These are phyloP conservation scores for Barnettozyma sucrosica DNA, from an alignment of 805 yeast species.

Conservation along the genomic window DNA sequence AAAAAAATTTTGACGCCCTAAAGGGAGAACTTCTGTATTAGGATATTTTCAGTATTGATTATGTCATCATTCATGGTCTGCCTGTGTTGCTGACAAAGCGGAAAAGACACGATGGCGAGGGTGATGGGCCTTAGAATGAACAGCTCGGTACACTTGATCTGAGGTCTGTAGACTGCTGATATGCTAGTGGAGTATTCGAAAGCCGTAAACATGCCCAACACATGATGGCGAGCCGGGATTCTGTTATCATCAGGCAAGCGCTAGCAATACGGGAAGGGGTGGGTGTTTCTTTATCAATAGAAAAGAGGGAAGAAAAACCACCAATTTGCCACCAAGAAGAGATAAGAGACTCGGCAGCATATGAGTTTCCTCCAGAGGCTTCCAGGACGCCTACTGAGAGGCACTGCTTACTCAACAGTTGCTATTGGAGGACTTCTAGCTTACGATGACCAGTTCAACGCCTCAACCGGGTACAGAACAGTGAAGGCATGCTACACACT, in stretches of 20 bases:
- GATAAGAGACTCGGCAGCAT: not conserved
- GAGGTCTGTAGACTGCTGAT: no score
- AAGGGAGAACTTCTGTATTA: not conserved
- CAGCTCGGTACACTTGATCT: no score
- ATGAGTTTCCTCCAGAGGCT: not conserved
- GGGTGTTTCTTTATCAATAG: no score
- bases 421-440: conserved; percentile 19
- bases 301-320: not conserved
- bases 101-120: no score
- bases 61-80: no score
- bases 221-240: not conserved
- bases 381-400: not conserved
- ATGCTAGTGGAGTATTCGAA: no score
- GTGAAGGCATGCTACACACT: conserved; percentile 43
- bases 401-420: conserved; percentile 5
- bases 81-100: no score
- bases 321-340: not conserved
- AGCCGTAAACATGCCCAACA: no score
- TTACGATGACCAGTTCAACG: conserved; percentile 35
- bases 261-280: no score
- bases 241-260: not conserved
- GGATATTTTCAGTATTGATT: not conserved
- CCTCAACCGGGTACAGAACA: conserved; percentile 50
- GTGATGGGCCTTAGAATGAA: no score
- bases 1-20: not conserved